A percentile compares a stretch with the other conserved stretches of the same genome.
These are phyloP conservation scores for Phaseolus coccineus DNA, from an alignment of 331 rosid species.

Conservation along the genomic window DNA sequence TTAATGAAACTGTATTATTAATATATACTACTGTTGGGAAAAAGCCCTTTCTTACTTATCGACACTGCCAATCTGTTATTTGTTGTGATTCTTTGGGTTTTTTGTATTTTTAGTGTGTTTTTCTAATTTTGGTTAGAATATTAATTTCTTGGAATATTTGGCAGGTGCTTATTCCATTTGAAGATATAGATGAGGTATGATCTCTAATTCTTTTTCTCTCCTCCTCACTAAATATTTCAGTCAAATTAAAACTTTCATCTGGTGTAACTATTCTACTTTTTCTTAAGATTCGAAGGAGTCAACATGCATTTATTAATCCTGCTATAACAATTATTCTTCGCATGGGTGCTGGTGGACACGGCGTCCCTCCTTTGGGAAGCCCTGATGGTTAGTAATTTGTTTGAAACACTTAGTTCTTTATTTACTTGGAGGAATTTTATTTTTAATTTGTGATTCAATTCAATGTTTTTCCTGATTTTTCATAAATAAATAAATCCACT, in stretches of 20 bases:
- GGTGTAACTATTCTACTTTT: constrained; percentile 41
- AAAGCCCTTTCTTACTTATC: neutral
- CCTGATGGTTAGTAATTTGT: constrained; percentile 89
- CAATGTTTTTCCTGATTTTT: constrained; percentile 38
- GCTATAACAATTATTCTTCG: constrained; percentile 93
- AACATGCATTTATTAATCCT: constrained; percentile 98
- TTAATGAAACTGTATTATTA: neutral
- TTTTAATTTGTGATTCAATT: constrained; percentile 33
- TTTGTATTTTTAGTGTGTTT: constrained; percentile 19
- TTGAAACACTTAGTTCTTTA: constrained; percentile 39
- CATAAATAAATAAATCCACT: constrained; percentile 18
- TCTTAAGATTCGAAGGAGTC: constrained; percentile 90
- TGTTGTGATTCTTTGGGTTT: constrained; percentile 25
- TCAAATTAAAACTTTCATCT: constrained; percentile 37
- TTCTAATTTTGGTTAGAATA: neutral
- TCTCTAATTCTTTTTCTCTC: constrained; percentile 42
- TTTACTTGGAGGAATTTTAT: constrained; percentile 25
- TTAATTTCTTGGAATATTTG: constrained; percentile 37
- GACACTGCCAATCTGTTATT: neutral
- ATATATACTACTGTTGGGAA: neutral
- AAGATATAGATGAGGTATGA: constrained; percentile 89
- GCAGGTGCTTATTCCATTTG: constrained; percentile 87
- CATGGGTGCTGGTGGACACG: constrained; percentile 99
- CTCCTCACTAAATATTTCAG: constrained; percentile 26
- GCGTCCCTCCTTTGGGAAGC: constrained; percentile 98